A percentile compares a stretch with the other conserved stretches of the same genome.
These are phyloP conservation scores for Phalaenopsis aphrodite DNA, from an alignment of 106 monocot species.

Conservation along the genomic window DNA sequence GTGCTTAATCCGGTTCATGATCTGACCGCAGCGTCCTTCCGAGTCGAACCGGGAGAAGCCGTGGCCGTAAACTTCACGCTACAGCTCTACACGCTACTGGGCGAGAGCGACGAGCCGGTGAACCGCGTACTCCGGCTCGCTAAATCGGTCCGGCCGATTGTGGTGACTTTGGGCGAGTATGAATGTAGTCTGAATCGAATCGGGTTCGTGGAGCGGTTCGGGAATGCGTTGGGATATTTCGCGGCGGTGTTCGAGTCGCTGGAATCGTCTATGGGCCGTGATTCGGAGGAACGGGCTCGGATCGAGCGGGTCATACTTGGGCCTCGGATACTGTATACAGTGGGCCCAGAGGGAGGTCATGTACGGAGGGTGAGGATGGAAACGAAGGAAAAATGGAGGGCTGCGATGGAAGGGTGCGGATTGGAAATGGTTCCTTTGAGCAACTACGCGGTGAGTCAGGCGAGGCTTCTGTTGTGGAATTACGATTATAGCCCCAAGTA, in stretches of 20 bases:
- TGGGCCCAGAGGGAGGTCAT: conserved; percentile 28
- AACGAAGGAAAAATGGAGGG: conserved; percentile 52
- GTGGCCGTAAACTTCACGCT: conserved; percentile 93
- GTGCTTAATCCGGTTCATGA: conserved; percentile 48
- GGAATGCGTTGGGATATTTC: conserved; percentile 60
- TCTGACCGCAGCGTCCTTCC: conserved; percentile 35
- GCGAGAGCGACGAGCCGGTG: conserved; percentile 27
- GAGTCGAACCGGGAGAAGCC: conserved; percentile 50
- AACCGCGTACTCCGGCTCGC: conserved; percentile 37
- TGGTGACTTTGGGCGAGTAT: conserved; percentile 85
- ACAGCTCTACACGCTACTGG: conserved; percentile 60
- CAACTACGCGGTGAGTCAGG: conserved; percentile 91
- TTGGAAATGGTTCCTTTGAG: conserved; percentile 44
- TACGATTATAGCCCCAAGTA: conserved; percentile 79
- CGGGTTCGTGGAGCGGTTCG: conserved; percentile 55
- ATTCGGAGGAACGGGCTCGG: conserved; percentile 44
- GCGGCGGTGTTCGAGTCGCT: conserved; percentile 71
- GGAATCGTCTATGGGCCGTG: conserved; percentile 55
- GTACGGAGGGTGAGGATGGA: conserved; percentile 56
- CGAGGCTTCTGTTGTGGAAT: conserved; percentile 82
- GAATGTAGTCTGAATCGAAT: conserved; percentile 42
- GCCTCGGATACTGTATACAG: conserved; percentile 34
- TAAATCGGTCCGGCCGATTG: conserved; percentile 53
- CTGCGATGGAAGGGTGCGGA: conserved; percentile 58
- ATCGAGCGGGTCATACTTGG: conserved; percentile 69